A percentile compares a stretch with the other conserved stretches of the same genome.
Conservation (phyloP, 2,329 filamentous ascomycete species). For the Aspergillus neoniger region DNA sequence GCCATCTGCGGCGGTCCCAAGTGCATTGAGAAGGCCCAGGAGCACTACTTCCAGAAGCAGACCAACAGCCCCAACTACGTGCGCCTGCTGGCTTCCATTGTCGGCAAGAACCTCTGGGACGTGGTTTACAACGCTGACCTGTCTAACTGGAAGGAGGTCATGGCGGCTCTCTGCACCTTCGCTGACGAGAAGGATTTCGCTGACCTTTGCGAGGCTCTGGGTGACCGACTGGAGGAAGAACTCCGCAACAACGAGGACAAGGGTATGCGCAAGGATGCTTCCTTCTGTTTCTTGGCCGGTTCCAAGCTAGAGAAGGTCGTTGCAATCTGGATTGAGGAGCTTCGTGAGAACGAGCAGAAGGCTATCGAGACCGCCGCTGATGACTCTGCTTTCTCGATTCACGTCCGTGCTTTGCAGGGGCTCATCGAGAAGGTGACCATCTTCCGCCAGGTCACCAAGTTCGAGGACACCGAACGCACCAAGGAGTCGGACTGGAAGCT, state of each 20-base stretch:
- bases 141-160: slow-evolving; percentile 92
- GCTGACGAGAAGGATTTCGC: slow-evolving; percentile 88
- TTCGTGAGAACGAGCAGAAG: slow-evolving; percentile 78
- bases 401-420: slow-evolving; percentile 82
- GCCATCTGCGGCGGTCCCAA: slow-evolving; percentile 94
- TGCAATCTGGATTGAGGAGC: slow-evolving; percentile 86
- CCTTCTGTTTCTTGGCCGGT: slow-evolving; percentile 93
- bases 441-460: slow-evolving; percentile 92
- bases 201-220: slow-evolving; percentile 90
- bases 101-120: slow-evolving; percentile 97
- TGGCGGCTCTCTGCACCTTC: slow-evolving; percentile 94
- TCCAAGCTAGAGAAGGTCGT: slow-evolving; percentile 98
- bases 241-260: slow-evolving; percentile 57
- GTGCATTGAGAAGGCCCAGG: slow-evolving; percentile 90
- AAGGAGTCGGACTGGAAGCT: slow-evolving; percentile 86
- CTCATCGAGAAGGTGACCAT: slow-evolving; percentile 98
- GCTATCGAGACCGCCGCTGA: slow-evolving; percentile 68
- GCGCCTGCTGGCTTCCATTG: slow-evolving; percentile 84
- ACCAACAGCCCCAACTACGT: slow-evolving; percentile 85
- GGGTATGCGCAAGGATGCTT: slow-evolving; percentile 75
- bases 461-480: slow-evolving; percentile 73
- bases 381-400: slow-evolving; percentile 86
- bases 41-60: slow-evolving; percentile 84
- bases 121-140: slow-evolving; percentile 95
- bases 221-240: slow-evolving; percentile 81